Percentiles rank a stretch among this genome's conserved stretches.
These are phyloP conservation scores for Sporothrix euskadiensis DNA, from an alignment of 2,329 filamentous ascomycete species.

Conservation along the genomic window DNA sequence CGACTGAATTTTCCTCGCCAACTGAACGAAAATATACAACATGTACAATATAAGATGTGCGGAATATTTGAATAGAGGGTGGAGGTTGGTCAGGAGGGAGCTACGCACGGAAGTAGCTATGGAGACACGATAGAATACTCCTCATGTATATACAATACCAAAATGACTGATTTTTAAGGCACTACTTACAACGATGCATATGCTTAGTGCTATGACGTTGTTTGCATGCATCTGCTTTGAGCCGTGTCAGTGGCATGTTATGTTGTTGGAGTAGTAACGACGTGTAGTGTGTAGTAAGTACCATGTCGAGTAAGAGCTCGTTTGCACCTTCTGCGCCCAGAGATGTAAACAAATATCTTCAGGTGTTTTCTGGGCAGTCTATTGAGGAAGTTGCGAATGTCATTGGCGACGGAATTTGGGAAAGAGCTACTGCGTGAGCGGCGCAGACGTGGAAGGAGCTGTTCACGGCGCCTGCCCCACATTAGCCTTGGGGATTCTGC, in stretches of 20 bases:
- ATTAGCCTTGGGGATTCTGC: constrained; percentile 21
- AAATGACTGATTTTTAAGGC: background rate
- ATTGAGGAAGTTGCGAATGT: background rate
- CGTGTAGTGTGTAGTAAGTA: no score
- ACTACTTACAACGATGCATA: no score
- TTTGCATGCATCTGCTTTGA: background rate
- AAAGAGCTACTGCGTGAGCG: background rate
- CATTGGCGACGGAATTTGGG: background rate
- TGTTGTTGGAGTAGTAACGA: background rate
- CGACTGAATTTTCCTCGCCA: background rate
- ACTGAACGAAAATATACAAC: background rate
- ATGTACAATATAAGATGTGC: background rate
- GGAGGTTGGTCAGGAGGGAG: background rate
- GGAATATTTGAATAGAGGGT: background rate
- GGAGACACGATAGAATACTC: background rate
- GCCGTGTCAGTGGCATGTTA: no score
- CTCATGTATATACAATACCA: constrained; percentile 19
- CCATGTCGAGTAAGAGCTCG: background rate
- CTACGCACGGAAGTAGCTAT: background rate
- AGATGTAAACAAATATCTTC: background rate
- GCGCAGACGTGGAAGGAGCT: constrained; percentile 22
- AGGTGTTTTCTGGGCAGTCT: background rate
- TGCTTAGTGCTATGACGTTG: background rate
- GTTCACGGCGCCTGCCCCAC: constrained; percentile 26
- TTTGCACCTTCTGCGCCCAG: background rate